Conservation (phyloP, 805 yeast genomes). For the Starmerella bombicola region DNA sequence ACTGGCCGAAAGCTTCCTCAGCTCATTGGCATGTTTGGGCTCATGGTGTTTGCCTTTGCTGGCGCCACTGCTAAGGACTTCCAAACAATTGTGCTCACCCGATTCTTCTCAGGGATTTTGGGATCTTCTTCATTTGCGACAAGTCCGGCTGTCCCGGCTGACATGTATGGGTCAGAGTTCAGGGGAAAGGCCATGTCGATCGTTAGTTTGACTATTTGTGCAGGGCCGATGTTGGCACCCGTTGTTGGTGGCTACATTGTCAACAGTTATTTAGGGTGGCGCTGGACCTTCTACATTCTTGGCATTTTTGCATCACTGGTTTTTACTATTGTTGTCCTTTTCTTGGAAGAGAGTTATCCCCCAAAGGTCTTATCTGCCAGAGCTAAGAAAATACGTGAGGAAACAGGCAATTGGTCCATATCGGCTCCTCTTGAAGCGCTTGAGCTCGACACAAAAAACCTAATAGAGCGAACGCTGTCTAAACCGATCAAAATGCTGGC, state of each 20-base stretch:
- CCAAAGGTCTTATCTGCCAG: slow-evolving; percentile 32
- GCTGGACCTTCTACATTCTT: slow-evolving; percentile 41
- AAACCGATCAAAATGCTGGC: slow-evolving; percentile 28
- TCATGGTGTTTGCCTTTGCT: slow-evolving; percentile 22
- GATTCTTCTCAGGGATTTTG: slow-evolving; percentile 66
- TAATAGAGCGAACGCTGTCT: slow-evolving; percentile 28
- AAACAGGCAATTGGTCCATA: slow-evolving; percentile 42
- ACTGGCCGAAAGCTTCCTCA: slow-evolving; percentile 54
- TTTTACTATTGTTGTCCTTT: slow-evolving; percentile 30
- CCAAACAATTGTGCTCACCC: slow-evolving; percentile 39
- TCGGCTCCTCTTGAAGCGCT: slow-evolving; percentile 38
- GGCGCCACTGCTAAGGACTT: slow-evolving; percentile 18
- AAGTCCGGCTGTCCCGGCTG: slow-evolving; percentile 18
- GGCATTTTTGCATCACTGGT: slow-evolving; percentile 33
- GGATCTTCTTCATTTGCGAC: slow-evolving; percentile 51
- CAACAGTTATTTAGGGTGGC: slow-evolving; percentile 56
- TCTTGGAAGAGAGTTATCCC: slow-evolving; percentile 28
- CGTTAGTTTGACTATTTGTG: slow-evolving; percentile 13
- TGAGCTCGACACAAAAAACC: slow-evolving; percentile 30
- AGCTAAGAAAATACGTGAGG: slow-evolving; percentile 35
- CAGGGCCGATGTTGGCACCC: slow-evolving; percentile 26
- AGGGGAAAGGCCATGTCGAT: slow-evolving; percentile 18
- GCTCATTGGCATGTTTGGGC: slow-evolving; percentile 35
- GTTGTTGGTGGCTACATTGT: slow-evolving; percentile 45
- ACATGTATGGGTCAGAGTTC: slow-evolving; percentile 9